Percentiles rank a stretch among this genome's conserved stretches.
These are phyloP conservation scores for Quercus agrifolia DNA, from an alignment of 306 rosid species.

Conservation along the genomic window DNA sequence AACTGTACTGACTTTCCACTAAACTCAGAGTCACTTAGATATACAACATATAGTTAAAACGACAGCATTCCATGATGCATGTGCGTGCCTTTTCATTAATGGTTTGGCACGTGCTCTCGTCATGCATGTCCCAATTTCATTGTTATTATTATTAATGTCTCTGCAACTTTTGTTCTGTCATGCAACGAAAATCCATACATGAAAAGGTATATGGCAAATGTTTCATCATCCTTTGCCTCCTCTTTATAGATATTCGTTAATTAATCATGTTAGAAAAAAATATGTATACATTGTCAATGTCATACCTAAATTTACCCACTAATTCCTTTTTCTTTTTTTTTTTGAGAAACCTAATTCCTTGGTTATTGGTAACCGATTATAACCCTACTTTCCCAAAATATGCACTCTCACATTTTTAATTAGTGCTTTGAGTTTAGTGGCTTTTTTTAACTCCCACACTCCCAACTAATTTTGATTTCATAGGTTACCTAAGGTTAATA, in stretches of 20 bases:
- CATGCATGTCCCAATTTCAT: slow-evolving; percentile 9
- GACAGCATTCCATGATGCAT: no score
- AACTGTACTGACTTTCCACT: slow-evolving; percentile 9
- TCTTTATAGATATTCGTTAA: not conserved
- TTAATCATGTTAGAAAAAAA: not conserved
- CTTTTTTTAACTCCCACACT: no score
- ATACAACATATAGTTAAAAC: no score
- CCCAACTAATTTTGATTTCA: no score
- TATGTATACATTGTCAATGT: not conserved
- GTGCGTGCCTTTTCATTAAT: not conserved
- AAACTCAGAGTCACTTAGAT: not conserved
- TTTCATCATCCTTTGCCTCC: slow-evolving; percentile 4
- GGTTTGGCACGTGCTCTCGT: slow-evolving; percentile 1
- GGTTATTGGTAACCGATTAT: not conserved
- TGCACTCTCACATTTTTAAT: not conserved
- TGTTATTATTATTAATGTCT: not conserved
- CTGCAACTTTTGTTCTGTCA: not conserved
- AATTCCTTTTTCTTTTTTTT: not conserved
- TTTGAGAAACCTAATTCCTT: not conserved
- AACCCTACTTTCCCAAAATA: not conserved
- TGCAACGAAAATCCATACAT: not conserved
- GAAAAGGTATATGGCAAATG: not conserved
- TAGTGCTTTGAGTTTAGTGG: no score
- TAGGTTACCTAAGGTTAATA: no score
- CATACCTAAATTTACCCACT: slow-evolving; percentile 19